phyloP scores from a whole-genome alignment of 371 early-diverging fungal species.

The Lichtheimia ornata region DNA sequence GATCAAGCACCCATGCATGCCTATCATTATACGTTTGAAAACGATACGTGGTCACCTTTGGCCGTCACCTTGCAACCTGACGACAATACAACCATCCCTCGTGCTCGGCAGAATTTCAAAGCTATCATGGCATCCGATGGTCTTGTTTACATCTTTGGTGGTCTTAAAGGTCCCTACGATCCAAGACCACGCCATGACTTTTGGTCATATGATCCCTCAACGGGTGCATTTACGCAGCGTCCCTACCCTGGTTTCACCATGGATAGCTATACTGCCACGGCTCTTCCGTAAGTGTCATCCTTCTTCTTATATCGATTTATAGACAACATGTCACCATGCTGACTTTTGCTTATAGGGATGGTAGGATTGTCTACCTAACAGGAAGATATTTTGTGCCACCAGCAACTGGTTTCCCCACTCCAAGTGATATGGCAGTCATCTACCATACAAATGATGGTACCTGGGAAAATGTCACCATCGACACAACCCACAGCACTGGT shows the following conservation, averaged over 20 bases:
- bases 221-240: conserved; percentile 7
- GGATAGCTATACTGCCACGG: conserved; percentile 11
- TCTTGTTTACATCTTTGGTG: conserved; percentile 14
- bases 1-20: conserved; percentile 5
- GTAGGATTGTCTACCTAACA: background rate
- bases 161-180: background rate
- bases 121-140: conserved; percentile 10
- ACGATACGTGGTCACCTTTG: conserved; percentile 4
- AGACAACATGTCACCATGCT: background rate
- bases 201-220: conserved; percentile 18
- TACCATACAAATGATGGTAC: background rate
- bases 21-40: conserved; percentile 6
- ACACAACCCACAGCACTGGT: background rate
- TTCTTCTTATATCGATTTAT: background rate
- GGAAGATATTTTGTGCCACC: background rate
- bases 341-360: conserved; percentile 3
- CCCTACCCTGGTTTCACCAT: background rate
- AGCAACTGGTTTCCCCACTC: background rate
- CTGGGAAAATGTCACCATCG: background rate
- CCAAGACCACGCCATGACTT: conserved; percentile 1
- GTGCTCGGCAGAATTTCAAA: conserved; percentile 3
- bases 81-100: background rate
- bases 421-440: background rate
- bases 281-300: conserved; percentile 9
- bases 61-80: background rate